These are phyloP conservation scores for Lipomyces yamanashiensis DNA, from an alignment of 805 yeast species.

Conservation along the genomic window DNA sequence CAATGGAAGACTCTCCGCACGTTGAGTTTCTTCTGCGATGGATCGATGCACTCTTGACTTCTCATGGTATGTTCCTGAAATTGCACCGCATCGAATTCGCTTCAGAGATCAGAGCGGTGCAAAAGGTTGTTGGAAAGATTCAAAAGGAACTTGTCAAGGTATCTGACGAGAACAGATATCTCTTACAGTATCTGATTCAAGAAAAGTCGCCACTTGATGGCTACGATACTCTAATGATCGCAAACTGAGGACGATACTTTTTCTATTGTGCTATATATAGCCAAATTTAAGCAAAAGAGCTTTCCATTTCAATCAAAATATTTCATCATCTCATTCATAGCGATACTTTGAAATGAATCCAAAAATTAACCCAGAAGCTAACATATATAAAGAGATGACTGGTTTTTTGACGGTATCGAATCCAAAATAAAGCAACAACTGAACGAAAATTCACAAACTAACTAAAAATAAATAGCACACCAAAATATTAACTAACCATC, in stretches of 20 bases:
- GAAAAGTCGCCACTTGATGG: constrained; percentile 7
- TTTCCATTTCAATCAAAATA: too few species aligned
- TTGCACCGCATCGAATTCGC: constrained; percentile 65
- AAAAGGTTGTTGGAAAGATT: constrained; percentile 19
- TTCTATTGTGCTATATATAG: neutral
- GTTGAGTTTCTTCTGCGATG: constrained; percentile 82
- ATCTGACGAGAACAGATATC: constrained; percentile 29
- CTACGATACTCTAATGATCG: constrained; percentile 6
- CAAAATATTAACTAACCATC: too few species aligned
- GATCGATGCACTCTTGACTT: constrained; percentile 69
- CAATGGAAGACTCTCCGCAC: constrained; percentile 74
- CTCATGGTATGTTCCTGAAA: constrained; percentile 78
- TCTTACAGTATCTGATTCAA: constrained; percentile 23
- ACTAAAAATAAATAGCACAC: too few species aligned
- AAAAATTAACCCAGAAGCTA: too few species aligned
- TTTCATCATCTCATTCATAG: too few species aligned
- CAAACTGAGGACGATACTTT: neutral
- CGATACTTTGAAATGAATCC: too few species aligned
- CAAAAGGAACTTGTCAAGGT: constrained; percentile 25
- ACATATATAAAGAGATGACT: too few species aligned
- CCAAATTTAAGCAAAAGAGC: neutral
- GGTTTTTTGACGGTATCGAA: too few species aligned
- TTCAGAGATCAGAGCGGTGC: constrained; percentile 30
- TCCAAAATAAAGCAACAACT: too few species aligned
- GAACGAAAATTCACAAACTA: too few species aligned